Conservation (phyloP, 2,329 filamentous ascomycete genomes). For the Penicillium sclerotiorum region DNA sequence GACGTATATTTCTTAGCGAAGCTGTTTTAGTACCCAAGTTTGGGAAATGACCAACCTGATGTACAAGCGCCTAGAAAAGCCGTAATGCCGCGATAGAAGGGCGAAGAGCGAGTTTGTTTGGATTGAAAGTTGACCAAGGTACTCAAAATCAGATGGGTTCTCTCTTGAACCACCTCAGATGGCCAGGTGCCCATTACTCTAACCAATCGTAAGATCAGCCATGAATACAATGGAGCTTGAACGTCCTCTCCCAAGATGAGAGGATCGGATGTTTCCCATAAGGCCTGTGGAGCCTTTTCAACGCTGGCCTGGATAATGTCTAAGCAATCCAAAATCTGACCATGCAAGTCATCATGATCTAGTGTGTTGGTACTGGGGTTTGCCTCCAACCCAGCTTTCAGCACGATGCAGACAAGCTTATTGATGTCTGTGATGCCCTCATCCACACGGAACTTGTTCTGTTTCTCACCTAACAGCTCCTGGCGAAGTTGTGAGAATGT, state of each 20-base stretch:
- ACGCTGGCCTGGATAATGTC: slow-evolving; percentile 76
- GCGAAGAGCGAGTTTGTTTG: slow-evolving; percentile 34
- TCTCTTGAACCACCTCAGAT: slow-evolving; percentile 44
- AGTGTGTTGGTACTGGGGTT: slow-evolving; percentile 63
- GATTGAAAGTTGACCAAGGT: slow-evolving; percentile 36
- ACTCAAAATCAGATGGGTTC: slow-evolving; percentile 39
- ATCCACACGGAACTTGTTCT: slow-evolving; percentile 53
- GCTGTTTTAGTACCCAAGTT: too few species aligned
- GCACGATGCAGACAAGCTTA: slow-evolving; percentile 81
- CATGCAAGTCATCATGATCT: slow-evolving; percentile 48
- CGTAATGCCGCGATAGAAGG: slow-evolving; percentile 33
- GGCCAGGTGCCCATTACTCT: slow-evolving; percentile 48
- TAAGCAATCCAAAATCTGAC: slow-evolving; percentile 65
- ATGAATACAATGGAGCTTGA: slow-evolving; percentile 55
- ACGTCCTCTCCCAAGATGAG: slow-evolving; percentile 54
- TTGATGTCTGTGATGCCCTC: slow-evolving; percentile 77
- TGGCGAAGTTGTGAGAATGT: slow-evolving; percentile 76
- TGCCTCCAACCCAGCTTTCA: slow-evolving; percentile 72
- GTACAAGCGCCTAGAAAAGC: slow-evolving; percentile 38
- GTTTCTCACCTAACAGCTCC: slow-evolving; percentile 57
- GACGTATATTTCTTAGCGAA: too few species aligned
- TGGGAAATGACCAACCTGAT: slow-evolving; percentile 37
- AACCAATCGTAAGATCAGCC: slow-evolving; percentile 58
- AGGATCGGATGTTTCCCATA: slow-evolving; percentile 67
- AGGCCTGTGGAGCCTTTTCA: slow-evolving; percentile 68